Evolutionary conservation across 176 grass and related monocot genomes (phyloP), one percentile per base, ranked within the genome.

Genomic region (Saccharum officinarum): DNA sequence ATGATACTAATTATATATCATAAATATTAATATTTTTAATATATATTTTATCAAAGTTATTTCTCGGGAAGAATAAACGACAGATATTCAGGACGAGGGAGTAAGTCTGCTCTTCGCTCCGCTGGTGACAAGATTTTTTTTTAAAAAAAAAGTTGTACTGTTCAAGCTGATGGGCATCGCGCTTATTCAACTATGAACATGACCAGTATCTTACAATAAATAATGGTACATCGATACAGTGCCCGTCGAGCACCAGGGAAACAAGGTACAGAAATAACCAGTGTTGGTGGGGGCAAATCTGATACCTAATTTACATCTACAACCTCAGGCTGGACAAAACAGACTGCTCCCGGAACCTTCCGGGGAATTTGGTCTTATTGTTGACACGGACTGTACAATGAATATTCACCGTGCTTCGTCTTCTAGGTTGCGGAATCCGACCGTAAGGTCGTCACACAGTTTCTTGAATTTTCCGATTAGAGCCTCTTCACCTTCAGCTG

Each of bases 401-500:
- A 46, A 44, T 39, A 73, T n/a, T 90, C 79, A 97, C 81, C 95
- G 85, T 71, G 85, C 75, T 36, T 97, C 90, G 23, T 98, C 95
- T 86, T 98, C 95, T 38, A 98, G 82, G 84, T 93, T 98, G 83
- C 91, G 92, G 95, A 98, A 98, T 20, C 92, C 91, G 0, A 73
- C 40, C 0, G 89, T 95, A 30, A 98, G 95, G 73, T 98, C 95
- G 1, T 98, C 95, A 16, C 93, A 90, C 52, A 98, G 44, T 80
- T 93, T 92, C 87, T 98, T 81, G 77, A 98, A 98, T 69, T 98
- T 98, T 13, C 63, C 91, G 1, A 87, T 46, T 66, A 98, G 28
- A 16, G 78, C 73, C 6, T 93, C 92, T 72, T 98, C 92, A 5
- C 95, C 95, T 84, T 98, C 92, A 6, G 95, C 92, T 1, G 95